Evolutionary conservation across 2,329 filamentous ascomycete genomes (phyloP).

Genomic region (Beauveria asiatica): DNA sequence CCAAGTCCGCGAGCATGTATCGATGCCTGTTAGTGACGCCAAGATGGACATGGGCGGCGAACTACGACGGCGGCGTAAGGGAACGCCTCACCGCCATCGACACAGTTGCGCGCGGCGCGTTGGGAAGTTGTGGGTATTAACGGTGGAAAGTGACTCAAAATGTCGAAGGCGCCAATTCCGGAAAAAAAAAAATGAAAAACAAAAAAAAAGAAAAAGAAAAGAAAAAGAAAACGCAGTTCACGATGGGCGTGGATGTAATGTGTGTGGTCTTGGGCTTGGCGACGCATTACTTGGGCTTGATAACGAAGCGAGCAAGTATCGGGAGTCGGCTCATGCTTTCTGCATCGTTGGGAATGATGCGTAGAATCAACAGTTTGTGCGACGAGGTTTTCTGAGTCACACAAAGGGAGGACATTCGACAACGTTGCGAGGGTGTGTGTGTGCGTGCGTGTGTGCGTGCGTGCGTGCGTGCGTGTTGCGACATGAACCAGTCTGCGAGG

Average conservation of each 20-base stretch:
- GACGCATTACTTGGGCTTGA: neutral
- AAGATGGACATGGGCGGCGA: neutral
- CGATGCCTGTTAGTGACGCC: neutral
- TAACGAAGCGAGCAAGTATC: neutral
- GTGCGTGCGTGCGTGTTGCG: neutral
- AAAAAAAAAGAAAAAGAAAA: too few relatives aligned
- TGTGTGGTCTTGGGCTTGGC: neutral
- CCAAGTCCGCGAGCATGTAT: neutral
- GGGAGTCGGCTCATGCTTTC: neutral
- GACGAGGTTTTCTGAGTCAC: neutral
- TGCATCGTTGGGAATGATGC: neutral
- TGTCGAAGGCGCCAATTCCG: neutral
- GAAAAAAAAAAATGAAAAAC: neutral
- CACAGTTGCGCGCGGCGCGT: neutral
- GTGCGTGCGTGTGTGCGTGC: neutral
- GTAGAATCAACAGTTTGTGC: neutral
- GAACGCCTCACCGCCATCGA: neutral
- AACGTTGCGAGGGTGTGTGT: neutral
- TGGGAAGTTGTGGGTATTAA: neutral
- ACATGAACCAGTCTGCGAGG: neutral
- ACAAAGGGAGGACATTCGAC: neutral
- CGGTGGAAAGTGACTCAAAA: neutral
- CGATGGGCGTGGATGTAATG: neutral
- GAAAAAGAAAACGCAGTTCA: neutral
- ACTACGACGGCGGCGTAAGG: neutral